A percentile compares a stretch with the other conserved stretches of the same genome.
phyloP scores from a whole-genome alignment of 208 protist genomes.

The Balamuthia mandrillaris region DNA sequence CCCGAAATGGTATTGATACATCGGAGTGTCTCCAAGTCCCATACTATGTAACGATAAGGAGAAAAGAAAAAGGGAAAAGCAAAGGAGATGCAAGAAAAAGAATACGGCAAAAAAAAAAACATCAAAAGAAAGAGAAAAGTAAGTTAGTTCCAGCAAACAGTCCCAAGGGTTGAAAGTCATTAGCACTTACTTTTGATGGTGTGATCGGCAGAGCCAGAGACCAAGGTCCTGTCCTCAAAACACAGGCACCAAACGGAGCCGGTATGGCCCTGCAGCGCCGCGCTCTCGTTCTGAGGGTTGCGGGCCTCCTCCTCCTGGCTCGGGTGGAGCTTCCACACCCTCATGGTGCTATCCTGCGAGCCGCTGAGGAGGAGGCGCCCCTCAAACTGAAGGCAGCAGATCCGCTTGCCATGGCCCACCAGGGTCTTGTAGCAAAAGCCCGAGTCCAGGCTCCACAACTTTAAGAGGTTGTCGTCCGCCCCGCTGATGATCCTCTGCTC shows the following conservation, averaged over 20 bases:
- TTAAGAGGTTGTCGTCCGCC: not conserved
- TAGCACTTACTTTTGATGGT: too few species aligned
- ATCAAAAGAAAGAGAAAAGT: too few species aligned
- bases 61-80: too few species aligned
- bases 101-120: too few species aligned
- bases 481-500: conserved; percentile 15
- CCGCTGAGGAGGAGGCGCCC: not conserved
- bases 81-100: too few species aligned
- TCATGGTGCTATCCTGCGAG: not conserved
- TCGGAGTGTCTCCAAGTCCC: not conserved
- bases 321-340: not conserved
- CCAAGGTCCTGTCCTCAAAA: not conserved
- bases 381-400: not conserved
- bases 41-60: too few species aligned
- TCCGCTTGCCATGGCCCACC: not conserved
- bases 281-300: not conserved
- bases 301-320: not conserved
- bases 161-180: too few species aligned
- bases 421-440: not conserved
- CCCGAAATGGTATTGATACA: not conserved
- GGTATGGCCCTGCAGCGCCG: not conserved
- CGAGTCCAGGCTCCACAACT: conserved; percentile 3
- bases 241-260: conserved; percentile 3
- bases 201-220: not conserved
- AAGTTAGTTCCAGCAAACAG: too few species aligned